Percentiles rank a stretch among this genome's conserved stretches.
phyloP scores from a whole-genome alignment of 2,329 filamentous ascomycete species.

The Penicillium sp. region DNA sequence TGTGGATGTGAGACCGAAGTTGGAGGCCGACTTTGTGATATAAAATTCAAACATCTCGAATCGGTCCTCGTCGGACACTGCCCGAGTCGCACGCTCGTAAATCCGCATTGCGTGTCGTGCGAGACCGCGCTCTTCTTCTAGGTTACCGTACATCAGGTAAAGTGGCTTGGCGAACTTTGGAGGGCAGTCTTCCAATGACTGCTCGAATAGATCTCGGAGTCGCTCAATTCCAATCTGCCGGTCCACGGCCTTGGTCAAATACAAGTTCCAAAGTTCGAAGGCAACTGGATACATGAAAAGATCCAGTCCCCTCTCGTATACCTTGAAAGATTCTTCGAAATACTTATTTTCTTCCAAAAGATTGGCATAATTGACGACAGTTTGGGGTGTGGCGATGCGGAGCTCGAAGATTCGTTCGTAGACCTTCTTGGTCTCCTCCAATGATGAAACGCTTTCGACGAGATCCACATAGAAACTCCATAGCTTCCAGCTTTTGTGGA shows the following conservation, averaged over 20 bases:
- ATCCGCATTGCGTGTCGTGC: conserved; percentile 98
- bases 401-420: conserved; percentile 98
- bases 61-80: conserved; percentile 90
- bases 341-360: conserved; percentile 91
- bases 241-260: conserved; percentile 94
- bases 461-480: conserved; percentile 99
- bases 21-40: conserved; percentile 96
- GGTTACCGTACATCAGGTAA: conserved; percentile 96
- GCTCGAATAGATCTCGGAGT: conserved; percentile 91
- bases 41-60: conserved; percentile 99
- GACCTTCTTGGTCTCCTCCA: conserved; percentile 89
- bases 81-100: conserved; percentile 92
- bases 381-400: conserved; percentile 95
- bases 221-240: conserved; percentile 94
- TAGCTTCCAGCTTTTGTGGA: conserved; percentile 98
- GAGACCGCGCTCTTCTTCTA: conserved; percentile 92
- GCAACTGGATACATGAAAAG: conserved; percentile 98
- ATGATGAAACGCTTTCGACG: conserved; percentile 85
- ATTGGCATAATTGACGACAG: conserved; percentile 97
- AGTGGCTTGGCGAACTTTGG: conserved; percentile 94
- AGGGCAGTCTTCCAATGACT: conserved; percentile 91
- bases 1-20: conserved; percentile 94
- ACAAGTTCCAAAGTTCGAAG: conserved; percentile 98
- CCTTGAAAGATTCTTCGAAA: conserved; percentile 95
- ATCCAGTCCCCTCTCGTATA: conserved; percentile 93